Percentiles rank a stretch among this genome's conserved stretches.
phyloP scores from a whole-genome alignment of 2,329 filamentous ascomycete genomes.

The Seiridium unicorne region DNA sequence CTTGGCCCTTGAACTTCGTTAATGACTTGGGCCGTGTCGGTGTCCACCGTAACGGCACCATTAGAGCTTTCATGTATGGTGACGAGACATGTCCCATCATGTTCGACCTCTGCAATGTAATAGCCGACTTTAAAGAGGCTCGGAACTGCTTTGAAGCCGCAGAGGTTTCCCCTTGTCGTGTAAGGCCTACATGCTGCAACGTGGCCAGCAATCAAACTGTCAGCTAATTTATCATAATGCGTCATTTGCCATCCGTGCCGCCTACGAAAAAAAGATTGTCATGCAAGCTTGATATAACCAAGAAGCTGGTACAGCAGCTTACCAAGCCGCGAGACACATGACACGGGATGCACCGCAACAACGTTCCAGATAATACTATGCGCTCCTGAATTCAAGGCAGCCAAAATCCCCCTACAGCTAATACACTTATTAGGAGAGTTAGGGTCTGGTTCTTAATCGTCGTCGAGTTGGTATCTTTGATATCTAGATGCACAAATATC shows the following conservation, averaged over 20 bases:
- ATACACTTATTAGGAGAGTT: too few relatives aligned
- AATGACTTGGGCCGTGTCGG: conserved; percentile 35
- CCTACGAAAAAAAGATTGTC: not conserved
- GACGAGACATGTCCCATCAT: conserved; percentile 1
- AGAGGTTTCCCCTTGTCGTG: conserved; percentile 41
- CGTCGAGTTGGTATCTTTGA: too few relatives aligned
- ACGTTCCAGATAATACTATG: too few relatives aligned
- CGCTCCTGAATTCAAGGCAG: too few relatives aligned
- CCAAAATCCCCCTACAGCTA: too few relatives aligned
- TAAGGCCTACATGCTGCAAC: conserved; percentile 43
- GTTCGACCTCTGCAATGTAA: conserved; percentile 8
- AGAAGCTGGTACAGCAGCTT: too few relatives aligned
- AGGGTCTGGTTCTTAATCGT: too few relatives aligned
- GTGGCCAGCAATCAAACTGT: conserved; percentile 38
- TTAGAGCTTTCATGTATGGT: conserved; percentile 19
- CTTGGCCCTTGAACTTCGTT: conserved; percentile 45
- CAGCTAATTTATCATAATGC: conserved; percentile 40
- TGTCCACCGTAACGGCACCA: conserved; percentile 25
- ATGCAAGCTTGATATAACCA: too few relatives aligned
- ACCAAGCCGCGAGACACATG: too few relatives aligned
- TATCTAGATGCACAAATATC: too few relatives aligned
- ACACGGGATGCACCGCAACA: too few relatives aligned
- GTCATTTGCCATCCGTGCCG: conserved; percentile 42
- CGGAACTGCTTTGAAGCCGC: conserved; percentile 35
- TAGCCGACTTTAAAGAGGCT: conserved; percentile 17